Conservation (phyloP, 306 rosid species). For the Echinosophora koreensis region DNA sequence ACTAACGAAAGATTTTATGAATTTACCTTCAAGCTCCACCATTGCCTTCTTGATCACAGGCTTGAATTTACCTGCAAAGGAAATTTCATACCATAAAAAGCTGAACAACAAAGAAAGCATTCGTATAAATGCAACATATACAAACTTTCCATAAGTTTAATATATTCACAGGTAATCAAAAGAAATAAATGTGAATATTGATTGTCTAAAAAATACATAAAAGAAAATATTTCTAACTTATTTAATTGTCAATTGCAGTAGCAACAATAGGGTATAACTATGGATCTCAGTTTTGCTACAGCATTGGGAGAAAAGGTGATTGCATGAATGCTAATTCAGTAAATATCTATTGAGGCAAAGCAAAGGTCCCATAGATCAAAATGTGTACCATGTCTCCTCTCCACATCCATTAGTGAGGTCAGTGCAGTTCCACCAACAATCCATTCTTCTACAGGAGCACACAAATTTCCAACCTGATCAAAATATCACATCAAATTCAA, state of each 20-base stretch:
- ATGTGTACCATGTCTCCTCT: constrained; percentile 92
- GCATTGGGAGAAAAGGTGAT: background rate
- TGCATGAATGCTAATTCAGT: constrained; percentile 4
- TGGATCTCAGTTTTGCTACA: constrained; percentile 1
- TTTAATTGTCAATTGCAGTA: constrained; percentile 22
- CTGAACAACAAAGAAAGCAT: constrained; percentile 10
- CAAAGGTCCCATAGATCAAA: constrained; percentile 22
- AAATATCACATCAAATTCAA: constrained; percentile 34
- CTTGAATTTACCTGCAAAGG: constrained; percentile 86
- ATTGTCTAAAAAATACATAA: background rate
- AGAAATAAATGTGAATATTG: background rate
- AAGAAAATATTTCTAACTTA: background rate
- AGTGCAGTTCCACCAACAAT: constrained; percentile 95
- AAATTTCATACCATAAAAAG: constrained; percentile 36
- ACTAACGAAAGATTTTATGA: background rate
- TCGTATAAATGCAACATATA: constrained; percentile 34
- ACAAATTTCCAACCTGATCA: constrained; percentile 85
- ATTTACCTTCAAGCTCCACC: constrained; percentile 97
- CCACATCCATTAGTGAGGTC: constrained; percentile 93
- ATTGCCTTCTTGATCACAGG: constrained; percentile 99
- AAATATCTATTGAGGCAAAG: constrained; percentile 12
- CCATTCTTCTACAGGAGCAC: constrained; percentile 94
- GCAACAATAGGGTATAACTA: background rate
- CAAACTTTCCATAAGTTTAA: constrained; percentile 1
- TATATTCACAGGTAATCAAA: constrained; percentile 3